phyloP scores from a whole-genome alignment of 208 protist genomes.

The Crithidia mellificae region DNA sequence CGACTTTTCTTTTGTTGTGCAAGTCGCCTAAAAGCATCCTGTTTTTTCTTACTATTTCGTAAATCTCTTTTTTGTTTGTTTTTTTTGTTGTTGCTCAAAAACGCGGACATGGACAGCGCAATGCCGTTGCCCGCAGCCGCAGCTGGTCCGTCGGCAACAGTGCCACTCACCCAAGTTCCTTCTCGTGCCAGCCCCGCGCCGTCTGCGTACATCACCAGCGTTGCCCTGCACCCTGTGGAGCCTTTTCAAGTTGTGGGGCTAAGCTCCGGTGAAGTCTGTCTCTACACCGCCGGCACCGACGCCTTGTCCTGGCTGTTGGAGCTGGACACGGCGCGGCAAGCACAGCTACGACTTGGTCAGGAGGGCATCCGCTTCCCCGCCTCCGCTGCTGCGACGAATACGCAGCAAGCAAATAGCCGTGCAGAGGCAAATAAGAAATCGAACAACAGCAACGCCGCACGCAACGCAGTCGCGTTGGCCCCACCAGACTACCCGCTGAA shows the following conservation, averaged over 20 bases:
- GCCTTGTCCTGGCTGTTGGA: conserved; percentile 36
- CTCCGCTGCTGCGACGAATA: neutral
- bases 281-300: conserved; percentile 35
- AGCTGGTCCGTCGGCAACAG: neutral
- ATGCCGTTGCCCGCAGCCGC: neutral
- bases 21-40: no score
- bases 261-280: conserved; percentile 33
- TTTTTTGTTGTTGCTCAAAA: no score
- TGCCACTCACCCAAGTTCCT: conserved; percentile 11
- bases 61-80: no score
- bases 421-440: no score
- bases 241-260: conserved; percentile 35
- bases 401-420: neutral
- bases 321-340: conserved; percentile 24
- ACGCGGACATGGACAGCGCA: neutral
- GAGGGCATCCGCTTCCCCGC: conserved; percentile 3
- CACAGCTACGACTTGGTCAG: conserved; percentile 8
- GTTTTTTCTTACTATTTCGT: no score
- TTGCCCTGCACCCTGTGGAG: conserved; percentile 43
- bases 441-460: neutral
- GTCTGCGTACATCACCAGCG: conserved; percentile 30
- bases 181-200: conserved; percentile 7
- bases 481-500: conserved; percentile 28
- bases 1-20: no score
- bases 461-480: neutral